These are phyloP conservation scores for Globisporangium splendens DNA, from an alignment of 352 stramenopile genomes.

Conservation along the genomic window DNA sequence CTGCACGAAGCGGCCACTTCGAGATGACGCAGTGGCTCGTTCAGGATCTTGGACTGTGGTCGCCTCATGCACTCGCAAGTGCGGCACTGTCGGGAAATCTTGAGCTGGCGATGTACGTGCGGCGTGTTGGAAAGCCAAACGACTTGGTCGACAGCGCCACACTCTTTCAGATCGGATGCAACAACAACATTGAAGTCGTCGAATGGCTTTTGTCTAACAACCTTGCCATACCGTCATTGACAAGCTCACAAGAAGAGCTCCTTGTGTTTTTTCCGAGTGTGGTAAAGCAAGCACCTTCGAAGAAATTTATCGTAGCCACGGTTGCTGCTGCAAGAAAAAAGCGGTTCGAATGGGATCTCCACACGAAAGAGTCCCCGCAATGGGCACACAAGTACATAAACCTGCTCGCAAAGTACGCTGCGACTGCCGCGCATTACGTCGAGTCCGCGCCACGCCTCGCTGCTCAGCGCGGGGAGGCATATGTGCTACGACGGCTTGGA, in stretches of 20 bases:
- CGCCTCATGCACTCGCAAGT: constrained; percentile 19
- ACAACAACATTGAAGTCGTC: constrained; percentile 21
- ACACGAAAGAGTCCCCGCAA: constrained; percentile 21
- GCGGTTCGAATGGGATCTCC: constrained; percentile 28
- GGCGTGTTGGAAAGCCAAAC: constrained; percentile 8
- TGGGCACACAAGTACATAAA: constrained; percentile 25
- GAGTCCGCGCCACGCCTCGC: constrained; percentile 29
- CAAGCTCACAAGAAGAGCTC: background rate
- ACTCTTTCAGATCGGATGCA: constrained; percentile 20
- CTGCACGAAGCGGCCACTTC: constrained; percentile 25
- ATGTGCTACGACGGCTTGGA: constrained; percentile 22
- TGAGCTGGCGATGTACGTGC: constrained; percentile 27
- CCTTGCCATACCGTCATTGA: constrained; percentile 18
- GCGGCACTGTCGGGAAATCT: constrained; percentile 25
- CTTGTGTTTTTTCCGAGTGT: constrained; percentile 18
- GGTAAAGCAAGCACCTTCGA: background rate
- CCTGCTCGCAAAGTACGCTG: constrained; percentile 18
- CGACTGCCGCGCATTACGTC: constrained; percentile 13
- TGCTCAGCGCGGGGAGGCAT: constrained; percentile 28
- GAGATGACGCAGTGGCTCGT: constrained; percentile 28
- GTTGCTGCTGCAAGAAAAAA: background rate
- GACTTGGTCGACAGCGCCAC: constrained; percentile 21
- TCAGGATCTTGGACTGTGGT: constrained; percentile 25
- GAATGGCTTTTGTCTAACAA: constrained; percentile 27
- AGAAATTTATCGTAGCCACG: too few species aligned